Base-by-base conservation (phyloP, 257 asterid species). In the Forsythia suspensa region DNA sequence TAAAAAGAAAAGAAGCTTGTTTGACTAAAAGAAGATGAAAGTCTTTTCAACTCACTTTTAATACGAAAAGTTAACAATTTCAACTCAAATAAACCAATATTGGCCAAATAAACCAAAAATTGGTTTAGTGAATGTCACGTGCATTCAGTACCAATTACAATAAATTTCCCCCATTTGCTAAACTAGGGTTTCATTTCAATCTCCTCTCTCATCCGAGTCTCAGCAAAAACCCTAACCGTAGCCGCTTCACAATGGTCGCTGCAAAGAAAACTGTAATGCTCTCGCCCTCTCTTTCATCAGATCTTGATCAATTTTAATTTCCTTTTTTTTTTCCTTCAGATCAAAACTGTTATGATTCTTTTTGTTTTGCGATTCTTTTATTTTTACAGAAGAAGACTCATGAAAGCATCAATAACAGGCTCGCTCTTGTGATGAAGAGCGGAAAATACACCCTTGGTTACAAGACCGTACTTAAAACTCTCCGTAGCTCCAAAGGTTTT, bases 401-500 rank as follows among this genome's bases (percentile, higher is more conserved):
- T 80, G 97, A 92, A 86, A 90, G 90, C 86, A 91, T 92, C 84
- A 90, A 92, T 89, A 92, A 85, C 82, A 92, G 94, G 88, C 85
- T 92, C 21, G 97, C 96, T 70, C 92, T 92, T 24, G 97, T 90
- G 72, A 87, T 92, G 92, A 90, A 92, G 92, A 90, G 96, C 72
- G 96, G 94, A 6, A 90, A 90, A 72, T 89, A 80, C 79, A 88
- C 97, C 2, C 87, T 89, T 77, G 92, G 91, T 42, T 86, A 87
- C 92, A 90, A 86, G 86, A 86, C 91, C 51, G 91, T 88, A 8
- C 91, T 91, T 83, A 87, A 86, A 63, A 80, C 90, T 71, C 90
- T 86, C 16, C 82, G 91, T 57, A 88, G 48, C 81, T 91, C 91
- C 34, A 90, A 86, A 86, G 92, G 92, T 90, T 37, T 52, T 15